Percentiles rank a stretch among this genome's conserved stretches.
These are phyloP conservation scores for Canariomyces notabilis DNA, from an alignment of 2,329 filamentous ascomycete genomes.

Conservation along the genomic window DNA sequence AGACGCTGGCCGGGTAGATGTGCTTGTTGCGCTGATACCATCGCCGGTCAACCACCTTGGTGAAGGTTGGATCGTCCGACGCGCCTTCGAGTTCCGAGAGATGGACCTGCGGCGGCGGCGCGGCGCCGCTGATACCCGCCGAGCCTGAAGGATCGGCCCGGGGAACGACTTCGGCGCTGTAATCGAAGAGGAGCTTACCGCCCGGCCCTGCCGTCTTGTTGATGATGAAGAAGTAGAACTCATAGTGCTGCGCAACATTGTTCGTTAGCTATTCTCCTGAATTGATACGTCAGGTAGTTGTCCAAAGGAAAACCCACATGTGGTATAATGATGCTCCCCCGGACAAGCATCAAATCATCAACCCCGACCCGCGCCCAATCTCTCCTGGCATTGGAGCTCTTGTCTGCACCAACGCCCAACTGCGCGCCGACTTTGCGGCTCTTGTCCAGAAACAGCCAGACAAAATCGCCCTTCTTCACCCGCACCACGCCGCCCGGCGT, in stretches of 20 bases:
- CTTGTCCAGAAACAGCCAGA: constrained; percentile 90
- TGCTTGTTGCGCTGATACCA: constrained; percentile 99
- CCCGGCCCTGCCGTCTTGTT: constrained; percentile 76
- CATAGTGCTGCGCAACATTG: constrained; percentile 68
- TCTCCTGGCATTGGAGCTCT: constrained; percentile 60
- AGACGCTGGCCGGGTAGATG: constrained; percentile 92
- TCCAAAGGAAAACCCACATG: constrained; percentile 60
- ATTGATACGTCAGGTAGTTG: background rate
- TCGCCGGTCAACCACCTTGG: constrained; percentile 89
- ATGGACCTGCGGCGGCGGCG: too few species aligned
- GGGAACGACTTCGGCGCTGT: constrained; percentile 48
- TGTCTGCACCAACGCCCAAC: constrained; percentile 63
- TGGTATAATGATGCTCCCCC: constrained; percentile 85
- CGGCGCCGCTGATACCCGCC: constrained; percentile 37
- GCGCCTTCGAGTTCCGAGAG: constrained; percentile 66
- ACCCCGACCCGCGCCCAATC: constrained; percentile 93
- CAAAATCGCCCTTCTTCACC: constrained; percentile 86
- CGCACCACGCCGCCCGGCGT: constrained; percentile 77
- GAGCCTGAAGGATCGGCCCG: constrained; percentile 23
- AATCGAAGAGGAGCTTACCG: constrained; percentile 71
- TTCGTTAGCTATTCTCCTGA: background rate
- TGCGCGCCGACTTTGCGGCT: constrained; percentile 87
- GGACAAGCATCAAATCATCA: constrained; percentile 90
- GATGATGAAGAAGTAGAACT: constrained; percentile 94
- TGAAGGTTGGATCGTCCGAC: constrained; percentile 70